Percentiles rank a stretch among this genome's conserved stretches.
phyloP scores from a whole-genome alignment of 805 yeast genomes.

The Pichia thaimueangensis region DNA sequence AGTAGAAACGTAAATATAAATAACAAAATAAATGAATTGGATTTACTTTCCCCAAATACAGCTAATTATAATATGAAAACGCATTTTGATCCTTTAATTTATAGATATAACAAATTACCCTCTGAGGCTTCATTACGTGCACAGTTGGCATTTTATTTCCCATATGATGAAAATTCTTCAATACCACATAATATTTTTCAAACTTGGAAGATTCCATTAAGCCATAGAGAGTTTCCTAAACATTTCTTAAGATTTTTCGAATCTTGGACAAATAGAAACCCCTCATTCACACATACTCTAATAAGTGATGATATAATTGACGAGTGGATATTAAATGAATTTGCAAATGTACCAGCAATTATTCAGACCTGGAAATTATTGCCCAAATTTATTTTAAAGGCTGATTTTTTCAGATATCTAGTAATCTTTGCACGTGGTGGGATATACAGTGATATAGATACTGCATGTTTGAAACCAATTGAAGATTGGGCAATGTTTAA shows the following conservation, averaged over 20 bases:
- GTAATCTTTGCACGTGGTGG: slow-evolving; percentile 90
- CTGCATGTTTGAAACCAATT: slow-evolving; percentile 65
- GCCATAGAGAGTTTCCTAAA: slow-evolving; percentile 52
- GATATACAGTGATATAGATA: slow-evolving; percentile 87
- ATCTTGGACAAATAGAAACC: slow-evolving; percentile 61
- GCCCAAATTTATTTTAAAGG: slow-evolving; percentile 80
- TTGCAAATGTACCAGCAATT: slow-evolving; percentile 68
- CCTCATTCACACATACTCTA: slow-evolving; percentile 62
- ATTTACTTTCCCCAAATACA: background rate
- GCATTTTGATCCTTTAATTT: slow-evolving; percentile 2
- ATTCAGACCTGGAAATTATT: slow-evolving; percentile 63
- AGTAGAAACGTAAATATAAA: background rate
- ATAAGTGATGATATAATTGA: slow-evolving; percentile 60
- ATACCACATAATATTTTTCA: slow-evolving; percentile 89
- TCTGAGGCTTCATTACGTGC: slow-evolving; percentile 34
- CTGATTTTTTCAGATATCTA: slow-evolving; percentile 89
- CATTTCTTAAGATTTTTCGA: slow-evolving; percentile 42
- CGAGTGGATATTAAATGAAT: slow-evolving; percentile 49
- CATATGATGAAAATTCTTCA: slow-evolving; percentile 58
- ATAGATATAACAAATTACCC: slow-evolving; percentile 16
- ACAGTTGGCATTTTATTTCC: slow-evolving; percentile 64
- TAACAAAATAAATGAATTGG: background rate
- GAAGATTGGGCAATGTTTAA: slow-evolving; percentile 65
- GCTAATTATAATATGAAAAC: slow-evolving; percentile 5
- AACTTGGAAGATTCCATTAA: slow-evolving; percentile 74